phyloP scores from a whole-genome alignment of 257 asterid genomes.

The Capsicum chinense region DNA sequence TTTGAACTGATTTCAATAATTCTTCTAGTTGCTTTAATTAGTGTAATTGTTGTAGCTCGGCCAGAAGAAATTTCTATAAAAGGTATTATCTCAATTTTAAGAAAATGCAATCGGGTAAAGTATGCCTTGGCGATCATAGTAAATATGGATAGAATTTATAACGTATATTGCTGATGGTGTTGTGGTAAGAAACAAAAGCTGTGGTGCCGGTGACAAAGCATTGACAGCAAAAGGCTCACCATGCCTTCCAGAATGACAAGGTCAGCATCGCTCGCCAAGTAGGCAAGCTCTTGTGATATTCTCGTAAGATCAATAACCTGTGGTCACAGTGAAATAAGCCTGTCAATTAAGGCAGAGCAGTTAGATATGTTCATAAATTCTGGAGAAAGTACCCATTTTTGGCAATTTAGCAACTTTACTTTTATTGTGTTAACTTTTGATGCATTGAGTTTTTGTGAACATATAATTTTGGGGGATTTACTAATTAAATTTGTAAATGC shows the following conservation, averaged over 20 bases:
- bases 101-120: background rate
- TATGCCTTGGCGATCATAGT: background rate
- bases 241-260: slow-evolving; percentile 95
- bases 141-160: background rate
- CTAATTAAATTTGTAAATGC: background rate
- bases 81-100: background rate
- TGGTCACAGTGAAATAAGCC: slow-evolving; percentile 24
- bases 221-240: slow-evolving; percentile 50
- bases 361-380: background rate
- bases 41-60: background rate
- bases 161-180: background rate
- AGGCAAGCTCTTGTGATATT: slow-evolving; percentile 91
- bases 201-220: background rate
- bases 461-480: background rate
- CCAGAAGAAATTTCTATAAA: background rate
- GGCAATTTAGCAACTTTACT: slow-evolving; percentile 17
- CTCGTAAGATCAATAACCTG: slow-evolving; percentile 88
- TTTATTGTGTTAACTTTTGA: background rate
- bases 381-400: slow-evolving; percentile 6
- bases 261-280: slow-evolving; percentile 87
- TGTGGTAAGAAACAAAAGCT: background rate
- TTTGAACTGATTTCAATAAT: background rate
- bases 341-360: background rate
- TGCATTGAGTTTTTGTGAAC: background rate
- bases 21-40: background rate